Conservation (phyloP, 202 grass and related monocot genomes). For the Alloteropsis angusta region DNA sequence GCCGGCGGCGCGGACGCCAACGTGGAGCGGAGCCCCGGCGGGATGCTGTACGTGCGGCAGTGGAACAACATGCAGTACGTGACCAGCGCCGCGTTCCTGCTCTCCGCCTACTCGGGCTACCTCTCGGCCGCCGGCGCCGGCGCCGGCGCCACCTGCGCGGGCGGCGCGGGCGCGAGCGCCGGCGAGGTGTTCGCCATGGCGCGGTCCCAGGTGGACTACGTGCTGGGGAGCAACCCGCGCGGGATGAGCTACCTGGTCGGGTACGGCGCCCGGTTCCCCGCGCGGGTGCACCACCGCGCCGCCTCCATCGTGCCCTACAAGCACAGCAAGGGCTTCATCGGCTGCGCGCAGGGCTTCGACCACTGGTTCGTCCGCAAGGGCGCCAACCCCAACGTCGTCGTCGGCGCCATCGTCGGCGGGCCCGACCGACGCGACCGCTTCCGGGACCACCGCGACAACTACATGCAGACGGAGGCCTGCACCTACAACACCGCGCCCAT, state of each 20-base stretch:
- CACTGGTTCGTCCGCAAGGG: conserved; percentile 61
- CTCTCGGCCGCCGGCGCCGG: background rate
- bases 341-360: conserved; percentile 83
- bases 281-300: conserved; percentile 64
- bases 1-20: conserved; percentile 21
- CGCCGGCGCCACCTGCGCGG: background rate
- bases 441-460: conserved; percentile 60
- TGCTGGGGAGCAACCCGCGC: conserved; percentile 70
- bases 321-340: conserved; percentile 72
- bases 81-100: conserved; percentile 62
- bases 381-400: conserved; percentile 63
- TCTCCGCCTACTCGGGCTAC: conserved; percentile 48
- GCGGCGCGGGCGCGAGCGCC: background rate
- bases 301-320: conserved; percentile 79
- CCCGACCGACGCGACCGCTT: conserved; percentile 56
- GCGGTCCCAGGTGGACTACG: conserved; percentile 58
- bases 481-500: conserved; percentile 92
- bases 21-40: conserved; percentile 58
- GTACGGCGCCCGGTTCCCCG: conserved; percentile 45
- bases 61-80: conserved; percentile 99
- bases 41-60: conserved; percentile 67
- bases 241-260: conserved; percentile 82
- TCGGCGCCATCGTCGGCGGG: conserved; percentile 83
- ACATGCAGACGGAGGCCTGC: conserved; percentile 98
- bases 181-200: conserved; percentile 42